Evolutionary conservation across 768 basidiomycete genomes (phyloP).

Genomic region (Macrocybe gigantea): DNA sequence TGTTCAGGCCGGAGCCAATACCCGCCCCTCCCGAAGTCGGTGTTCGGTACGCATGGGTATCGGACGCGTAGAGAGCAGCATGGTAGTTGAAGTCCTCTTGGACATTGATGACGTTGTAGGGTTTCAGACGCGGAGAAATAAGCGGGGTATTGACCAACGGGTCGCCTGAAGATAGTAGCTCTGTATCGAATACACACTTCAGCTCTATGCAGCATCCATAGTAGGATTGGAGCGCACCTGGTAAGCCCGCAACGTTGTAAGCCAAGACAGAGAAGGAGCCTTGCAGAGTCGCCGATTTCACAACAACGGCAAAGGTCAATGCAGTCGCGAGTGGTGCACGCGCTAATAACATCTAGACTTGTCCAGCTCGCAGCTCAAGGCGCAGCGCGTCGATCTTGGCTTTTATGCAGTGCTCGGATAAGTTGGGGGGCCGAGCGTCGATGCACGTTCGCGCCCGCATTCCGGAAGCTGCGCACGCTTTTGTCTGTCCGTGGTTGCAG

Average conservation of each 20-base stretch:
- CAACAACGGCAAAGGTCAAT: too few species aligned
- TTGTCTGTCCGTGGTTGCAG: too few species aligned
- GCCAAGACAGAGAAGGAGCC: too few species aligned
- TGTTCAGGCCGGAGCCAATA: slow-evolving; percentile 30
- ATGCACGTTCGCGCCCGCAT: too few species aligned
- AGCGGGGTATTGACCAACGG: slow-evolving; percentile 22
- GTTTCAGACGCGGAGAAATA: slow-evolving; percentile 23
- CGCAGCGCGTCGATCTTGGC: too few species aligned
- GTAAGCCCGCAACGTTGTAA: neutral
- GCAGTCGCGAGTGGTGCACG: too few species aligned
- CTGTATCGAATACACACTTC: slow-evolving; percentile 5
- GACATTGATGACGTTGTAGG: slow-evolving; percentile 27
- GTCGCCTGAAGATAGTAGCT: slow-evolving; percentile 21
- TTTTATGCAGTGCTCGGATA: too few species aligned
- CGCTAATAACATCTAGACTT: too few species aligned
- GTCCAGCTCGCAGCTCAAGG: too few species aligned
- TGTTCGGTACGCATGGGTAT: slow-evolving; percentile 29
- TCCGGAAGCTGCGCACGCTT: too few species aligned
- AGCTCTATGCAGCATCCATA: neutral
- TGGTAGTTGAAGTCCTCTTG: slow-evolving; percentile 36
- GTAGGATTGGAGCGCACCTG: neutral
- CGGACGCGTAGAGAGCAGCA: slow-evolving; percentile 25
- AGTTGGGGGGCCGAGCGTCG: too few species aligned
- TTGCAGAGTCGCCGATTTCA: too few species aligned
- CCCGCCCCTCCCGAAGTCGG: slow-evolving; percentile 29